Percentiles rank a stretch among this genome's conserved stretches.
These are phyloP conservation scores for Moesziomyces globuligerus DNA, from an alignment of 1,284 basidiomycete species.

Conservation along the genomic window DNA sequence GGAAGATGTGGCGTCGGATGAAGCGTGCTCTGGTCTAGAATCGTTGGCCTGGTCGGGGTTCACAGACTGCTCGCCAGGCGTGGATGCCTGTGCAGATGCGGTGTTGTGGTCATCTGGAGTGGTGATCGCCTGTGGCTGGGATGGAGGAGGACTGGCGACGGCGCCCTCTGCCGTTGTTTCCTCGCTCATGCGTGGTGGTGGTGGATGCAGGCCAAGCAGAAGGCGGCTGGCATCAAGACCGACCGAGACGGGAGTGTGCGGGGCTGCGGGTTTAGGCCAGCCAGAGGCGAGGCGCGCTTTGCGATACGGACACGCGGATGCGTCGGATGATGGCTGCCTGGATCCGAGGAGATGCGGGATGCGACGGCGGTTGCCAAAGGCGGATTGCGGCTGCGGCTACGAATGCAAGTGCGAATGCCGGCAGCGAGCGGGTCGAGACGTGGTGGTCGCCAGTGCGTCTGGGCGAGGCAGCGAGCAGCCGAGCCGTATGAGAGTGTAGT, in stretches of 20 bases:
- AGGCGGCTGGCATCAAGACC: conserved; percentile 12
- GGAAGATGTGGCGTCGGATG: conserved; percentile 3
- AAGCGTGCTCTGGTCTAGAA: conserved; percentile 1
- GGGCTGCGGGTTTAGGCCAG: not conserved
- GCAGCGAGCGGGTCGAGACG: no score
- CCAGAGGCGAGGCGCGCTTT: not conserved
- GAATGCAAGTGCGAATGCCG: not conserved
- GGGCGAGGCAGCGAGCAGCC: not conserved
- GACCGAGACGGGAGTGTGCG: not conserved
- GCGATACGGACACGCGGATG: not conserved
- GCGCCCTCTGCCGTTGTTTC: conserved; percentile 34
- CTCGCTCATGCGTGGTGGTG: conserved; percentile 31
- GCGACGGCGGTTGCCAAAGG: not conserved
- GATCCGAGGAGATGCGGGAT: not conserved
- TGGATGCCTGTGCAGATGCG: not conserved
- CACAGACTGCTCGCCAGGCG: not conserved
- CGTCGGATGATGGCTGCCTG: no score
- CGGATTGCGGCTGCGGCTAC: not conserved
- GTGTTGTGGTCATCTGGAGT: conserved; percentile 3
- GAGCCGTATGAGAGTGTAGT: not conserved
- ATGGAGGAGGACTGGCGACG: conserved; percentile 22
- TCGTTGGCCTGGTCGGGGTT: not conserved
- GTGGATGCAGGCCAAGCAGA: not conserved
- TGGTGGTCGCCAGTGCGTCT: no score
- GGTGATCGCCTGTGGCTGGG: conserved; percentile 10